Base-by-base conservation (phyloP, 208 protist species). In the Angomonas deanei region DNA sequence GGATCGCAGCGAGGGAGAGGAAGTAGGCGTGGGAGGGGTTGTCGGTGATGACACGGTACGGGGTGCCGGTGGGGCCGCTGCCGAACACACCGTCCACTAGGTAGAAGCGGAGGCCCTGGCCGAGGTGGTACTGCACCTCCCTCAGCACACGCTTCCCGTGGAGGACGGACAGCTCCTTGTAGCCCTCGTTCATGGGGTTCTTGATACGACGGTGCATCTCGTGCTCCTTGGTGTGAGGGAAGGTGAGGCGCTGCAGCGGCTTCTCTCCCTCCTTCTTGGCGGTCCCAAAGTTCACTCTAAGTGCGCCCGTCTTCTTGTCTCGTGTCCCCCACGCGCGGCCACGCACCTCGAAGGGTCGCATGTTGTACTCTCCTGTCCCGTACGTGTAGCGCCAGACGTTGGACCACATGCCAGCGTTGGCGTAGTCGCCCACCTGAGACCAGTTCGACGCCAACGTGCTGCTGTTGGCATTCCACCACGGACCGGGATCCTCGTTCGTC, bases 41-140 rank as follows among this genome's bases (percentile, higher is more conserved):
- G 67, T 94, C 88, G 4, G 88, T 94, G 68, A 94, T 89, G 68
- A 94, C 86, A 55, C 88, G 88, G 71, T 91, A 94, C 38, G 88
- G 80, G 49, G 88, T 94, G 48, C 74, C 68, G 30, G 83, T 88
- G 23, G 62, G 69, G 64, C 90, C 68, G 53, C 85, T 92, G 32
- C 88, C 88, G 53, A 94, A 92, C 46, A 92, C 81, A 34, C 88
- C 88, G 68, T 94, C 88, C 10, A 94, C 74, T 17, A 92, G 61
- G 70, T 94, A 94, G 61, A 91, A 94, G 64, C 88, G 85, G n/a
- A 94, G 64, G 11, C 88, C 84, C 64, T 94, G 79, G 21, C 88
- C 88, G 21, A 94, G 82, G 70, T 94, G 88, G 68, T 92, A 94
- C 74, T 94, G 88, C 39, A 88, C 74, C 74, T 94, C 88, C 19